phyloP scores from a whole-genome alignment of 768 basidiomycete species.

The Macrolepiota fuliginosa region DNA sequence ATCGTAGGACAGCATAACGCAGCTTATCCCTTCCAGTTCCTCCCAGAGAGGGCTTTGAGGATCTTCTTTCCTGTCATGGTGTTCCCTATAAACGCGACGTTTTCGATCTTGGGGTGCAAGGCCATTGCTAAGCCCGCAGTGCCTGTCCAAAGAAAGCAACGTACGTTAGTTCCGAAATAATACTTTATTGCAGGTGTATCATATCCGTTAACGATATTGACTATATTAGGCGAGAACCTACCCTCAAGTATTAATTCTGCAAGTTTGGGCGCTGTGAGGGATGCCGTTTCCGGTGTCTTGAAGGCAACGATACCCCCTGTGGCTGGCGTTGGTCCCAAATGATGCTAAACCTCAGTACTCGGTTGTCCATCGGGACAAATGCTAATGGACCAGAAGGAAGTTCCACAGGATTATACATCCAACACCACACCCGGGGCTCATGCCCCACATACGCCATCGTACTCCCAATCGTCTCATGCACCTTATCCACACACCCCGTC shows the following conservation, averaged over 20 bases:
- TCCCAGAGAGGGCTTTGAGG: constrained; percentile 66
- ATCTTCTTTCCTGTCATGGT: constrained; percentile 70
- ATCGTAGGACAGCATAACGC: constrained; percentile 64
- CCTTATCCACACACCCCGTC: constrained; percentile 93
- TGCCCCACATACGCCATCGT: constrained; percentile 69
- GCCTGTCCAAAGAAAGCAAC: constrained; percentile 17
- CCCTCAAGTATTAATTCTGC: constrained; percentile 58
- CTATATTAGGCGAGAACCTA: constrained; percentile 75
- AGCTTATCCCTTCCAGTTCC: constrained; percentile 62
- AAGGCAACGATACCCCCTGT: constrained; percentile 71
- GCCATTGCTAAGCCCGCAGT: constrained; percentile 73
- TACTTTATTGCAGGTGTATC: not conserved
- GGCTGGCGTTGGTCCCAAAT: constrained; percentile 73
- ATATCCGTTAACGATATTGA: constrained; percentile 57
- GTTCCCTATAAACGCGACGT: constrained; percentile 77
- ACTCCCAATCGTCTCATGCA: constrained; percentile 56
- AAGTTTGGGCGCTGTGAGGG: constrained; percentile 57
- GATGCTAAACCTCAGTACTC: constrained; percentile 48
- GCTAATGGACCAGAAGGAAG: constrained; percentile 31
- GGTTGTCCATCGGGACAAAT: not conserved
- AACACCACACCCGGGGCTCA: constrained; percentile 59
- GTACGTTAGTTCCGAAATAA: not conserved
- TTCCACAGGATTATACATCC: constrained; percentile 66
- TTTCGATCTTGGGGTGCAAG: constrained; percentile 66
- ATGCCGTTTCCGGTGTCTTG: constrained; percentile 74